These are phyloP conservation scores for Trichoderma sp. DNA, from an alignment of 2,329 filamentous ascomycete genomes.

Conservation along the genomic window DNA sequence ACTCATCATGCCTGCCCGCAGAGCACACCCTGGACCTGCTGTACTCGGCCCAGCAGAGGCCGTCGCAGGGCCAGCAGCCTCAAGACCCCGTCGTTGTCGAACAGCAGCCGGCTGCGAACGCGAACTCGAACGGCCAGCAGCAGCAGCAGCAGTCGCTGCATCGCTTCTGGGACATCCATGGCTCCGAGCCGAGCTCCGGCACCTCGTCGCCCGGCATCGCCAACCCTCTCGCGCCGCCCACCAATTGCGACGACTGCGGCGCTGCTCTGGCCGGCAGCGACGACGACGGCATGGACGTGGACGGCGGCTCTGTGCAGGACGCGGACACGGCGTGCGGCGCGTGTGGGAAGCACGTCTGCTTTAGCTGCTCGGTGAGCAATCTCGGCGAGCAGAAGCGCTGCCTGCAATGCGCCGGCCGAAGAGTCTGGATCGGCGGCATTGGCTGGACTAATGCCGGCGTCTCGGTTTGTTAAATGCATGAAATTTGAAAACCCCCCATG, in stretches of 20 bases:
- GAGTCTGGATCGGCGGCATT: constrained; percentile 23
- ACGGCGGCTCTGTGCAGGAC: constrained; percentile 29
- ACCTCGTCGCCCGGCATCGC: constrained; percentile 25
- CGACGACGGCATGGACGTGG: constrained; percentile 40
- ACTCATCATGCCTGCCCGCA: constrained; percentile 30
- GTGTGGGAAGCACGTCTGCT: constrained; percentile 57
- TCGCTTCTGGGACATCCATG: constrained; percentile 57
- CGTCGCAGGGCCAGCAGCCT: constrained; percentile 21
- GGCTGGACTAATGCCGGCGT: constrained; percentile 24
- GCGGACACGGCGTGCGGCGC: constrained; percentile 40
- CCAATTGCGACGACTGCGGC: constrained; percentile 56
- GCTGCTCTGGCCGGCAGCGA: constrained; percentile 27
- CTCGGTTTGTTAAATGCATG: constrained; percentile 26
- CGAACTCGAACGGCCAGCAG: constrained; percentile 5
- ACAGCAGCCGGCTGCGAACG: not conserved
- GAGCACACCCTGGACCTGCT: constrained; percentile 58
- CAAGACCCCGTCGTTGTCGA: not conserved
- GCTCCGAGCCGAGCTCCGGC: constrained; percentile 34
- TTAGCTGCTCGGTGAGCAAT: constrained; percentile 57
- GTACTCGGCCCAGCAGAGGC: constrained; percentile 51
- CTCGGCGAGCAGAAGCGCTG: constrained; percentile 54
- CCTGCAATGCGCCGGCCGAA: constrained; percentile 48
- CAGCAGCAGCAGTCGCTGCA: constrained; percentile 48
- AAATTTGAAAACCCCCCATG: not conserved
- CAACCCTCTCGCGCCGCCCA: constrained; percentile 24